These are phyloP conservation scores for Myxozyma monticola DNA, from an alignment of 805 yeast genomes.

Conservation along the genomic window DNA sequence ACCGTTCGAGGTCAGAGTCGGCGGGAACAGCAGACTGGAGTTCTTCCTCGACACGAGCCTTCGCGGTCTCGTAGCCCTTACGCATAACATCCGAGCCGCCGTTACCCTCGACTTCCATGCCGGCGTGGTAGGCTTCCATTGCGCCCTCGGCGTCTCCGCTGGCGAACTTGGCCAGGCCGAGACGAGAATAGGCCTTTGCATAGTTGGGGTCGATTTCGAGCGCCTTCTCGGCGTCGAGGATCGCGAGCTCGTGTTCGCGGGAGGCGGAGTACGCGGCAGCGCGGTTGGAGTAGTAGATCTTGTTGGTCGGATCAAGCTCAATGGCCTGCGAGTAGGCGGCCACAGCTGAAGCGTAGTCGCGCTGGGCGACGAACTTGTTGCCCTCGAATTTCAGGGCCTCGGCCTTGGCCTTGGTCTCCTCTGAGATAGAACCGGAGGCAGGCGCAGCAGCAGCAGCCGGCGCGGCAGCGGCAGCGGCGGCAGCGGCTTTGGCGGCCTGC, in stretches of 20 bases:
- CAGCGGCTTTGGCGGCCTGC: constrained; percentile 27
- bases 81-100: constrained; percentile 84
- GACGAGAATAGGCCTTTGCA: constrained; percentile 90
- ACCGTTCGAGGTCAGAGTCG: constrained; percentile 8
- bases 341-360: constrained; percentile 69
- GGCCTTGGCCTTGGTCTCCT: constrained; percentile 67
- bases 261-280: constrained; percentile 93
- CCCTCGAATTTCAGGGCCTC: constrained; percentile 84
- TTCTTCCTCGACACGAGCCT: constrained; percentile 79
- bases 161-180: constrained; percentile 94
- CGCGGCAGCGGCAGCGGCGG: constrained; percentile 20
- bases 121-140: constrained; percentile 84
- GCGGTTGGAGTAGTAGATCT: constrained; percentile 86
- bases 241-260: constrained; percentile 72
- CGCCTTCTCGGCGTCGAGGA: constrained; percentile 80
- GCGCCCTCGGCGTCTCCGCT: constrained; percentile 89
- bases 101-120: constrained; percentile 84
- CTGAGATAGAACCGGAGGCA: constrained; percentile 33
- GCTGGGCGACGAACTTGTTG: constrained; percentile 81
- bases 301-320: constrained; percentile 64
- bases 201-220: constrained; percentile 74
- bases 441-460: constrained; percentile 37
- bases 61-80: constrained; percentile 91
- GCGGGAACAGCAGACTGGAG: constrained; percentile 32
- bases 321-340: constrained; percentile 80